Percentiles rank a stretch among this genome's conserved stretches.
Conservation (phyloP, 257 asterid species). For the Cynanchum wilfordii region DNA sequence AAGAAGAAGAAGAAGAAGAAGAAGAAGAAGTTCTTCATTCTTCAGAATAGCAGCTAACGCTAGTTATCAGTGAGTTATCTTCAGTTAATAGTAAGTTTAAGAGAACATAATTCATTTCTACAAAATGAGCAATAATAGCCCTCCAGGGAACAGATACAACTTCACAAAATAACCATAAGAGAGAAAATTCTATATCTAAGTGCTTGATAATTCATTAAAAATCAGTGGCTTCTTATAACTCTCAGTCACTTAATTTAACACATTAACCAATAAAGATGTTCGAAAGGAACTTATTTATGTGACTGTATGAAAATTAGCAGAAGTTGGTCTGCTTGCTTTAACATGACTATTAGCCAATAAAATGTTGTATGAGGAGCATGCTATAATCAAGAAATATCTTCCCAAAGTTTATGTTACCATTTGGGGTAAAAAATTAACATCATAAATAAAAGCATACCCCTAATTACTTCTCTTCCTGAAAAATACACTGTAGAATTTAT, state of each 20-base stretch:
- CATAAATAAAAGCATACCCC: too few relatives aligned
- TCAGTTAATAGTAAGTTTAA: not conserved
- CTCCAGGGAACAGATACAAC: not conserved
- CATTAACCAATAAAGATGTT: too few relatives aligned
- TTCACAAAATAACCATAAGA: not conserved
- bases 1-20: too few relatives aligned
- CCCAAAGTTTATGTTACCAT: too few relatives aligned
- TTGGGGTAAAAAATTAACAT: too few relatives aligned
- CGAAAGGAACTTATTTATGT: too few relatives aligned
- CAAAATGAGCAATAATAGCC: not conserved
- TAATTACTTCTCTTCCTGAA: not conserved
- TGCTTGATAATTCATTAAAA: not conserved
- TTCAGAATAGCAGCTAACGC: not conserved
- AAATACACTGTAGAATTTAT: not conserved
- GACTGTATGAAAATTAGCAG: too few relatives aligned
- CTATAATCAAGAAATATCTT: too few relatives aligned
- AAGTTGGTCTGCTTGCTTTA: too few relatives aligned
- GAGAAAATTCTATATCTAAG: not conserved
- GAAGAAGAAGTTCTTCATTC: not conserved
- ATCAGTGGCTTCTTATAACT: not conserved
- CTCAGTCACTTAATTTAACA: not conserved
- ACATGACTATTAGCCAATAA: not conserved
- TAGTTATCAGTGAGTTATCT: not conserved
- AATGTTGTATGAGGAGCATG: not conserved
- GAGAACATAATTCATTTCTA: not conserved